Evolutionary conservation across 768 basidiomycete genomes (phyloP).

Genomic region (Agrocybe praecox): DNA sequence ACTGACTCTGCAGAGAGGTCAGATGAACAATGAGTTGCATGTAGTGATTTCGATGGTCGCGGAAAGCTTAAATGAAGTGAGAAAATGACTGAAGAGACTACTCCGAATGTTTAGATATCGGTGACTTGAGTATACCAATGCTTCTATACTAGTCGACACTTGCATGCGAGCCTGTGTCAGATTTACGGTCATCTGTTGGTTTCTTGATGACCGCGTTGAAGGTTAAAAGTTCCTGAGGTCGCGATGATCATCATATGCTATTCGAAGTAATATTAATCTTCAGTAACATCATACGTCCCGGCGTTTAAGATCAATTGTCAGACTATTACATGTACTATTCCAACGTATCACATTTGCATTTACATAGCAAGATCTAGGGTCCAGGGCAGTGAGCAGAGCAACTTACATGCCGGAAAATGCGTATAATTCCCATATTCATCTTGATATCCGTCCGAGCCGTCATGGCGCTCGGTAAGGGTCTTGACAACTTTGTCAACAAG

Average conservation of each 20-base stretch:
- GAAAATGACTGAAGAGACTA: neutral
- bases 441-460: neutral
- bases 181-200: neutral
- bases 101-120: no score
- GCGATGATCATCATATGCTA: no score
- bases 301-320: neutral
- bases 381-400: neutral
- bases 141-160: no score
- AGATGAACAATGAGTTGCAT: neutral
- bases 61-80: neutral
- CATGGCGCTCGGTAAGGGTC: neutral
- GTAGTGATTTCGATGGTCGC: neutral
- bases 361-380: neutral
- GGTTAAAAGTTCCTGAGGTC: neutral
- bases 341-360: neutral
- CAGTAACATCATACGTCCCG: neutral
- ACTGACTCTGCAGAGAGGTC: neutral
- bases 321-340: no score
- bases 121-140: no score
- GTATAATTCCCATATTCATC: neutral
- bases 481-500: neutral
- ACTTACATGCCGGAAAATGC: neutral
- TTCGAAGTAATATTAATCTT: no score
- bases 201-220: neutral
- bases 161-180: no score